These are phyloP conservation scores for Arctostaphylos glauca DNA, from an alignment of 148 eudicot genomes.

Conservation along the genomic window DNA sequence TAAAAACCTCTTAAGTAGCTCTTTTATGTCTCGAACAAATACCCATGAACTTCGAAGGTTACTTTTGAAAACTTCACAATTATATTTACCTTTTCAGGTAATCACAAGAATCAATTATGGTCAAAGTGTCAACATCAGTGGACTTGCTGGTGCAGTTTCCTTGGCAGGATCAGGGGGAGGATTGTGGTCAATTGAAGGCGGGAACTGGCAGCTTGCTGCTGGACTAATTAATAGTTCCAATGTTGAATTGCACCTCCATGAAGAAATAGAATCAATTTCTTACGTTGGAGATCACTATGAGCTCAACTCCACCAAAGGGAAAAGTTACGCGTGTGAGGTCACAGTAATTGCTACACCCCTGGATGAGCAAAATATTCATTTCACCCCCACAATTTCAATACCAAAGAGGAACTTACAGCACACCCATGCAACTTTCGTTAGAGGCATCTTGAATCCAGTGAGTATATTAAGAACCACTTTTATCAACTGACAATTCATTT, in stretches of 20 bases:
- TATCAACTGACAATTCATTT: neutral
- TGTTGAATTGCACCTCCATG: constrained; percentile 67
- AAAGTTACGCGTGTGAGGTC: constrained; percentile 67
- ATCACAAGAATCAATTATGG: constrained; percentile 93
- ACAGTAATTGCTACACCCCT: constrained; percentile 81
- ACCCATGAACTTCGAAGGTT: neutral
- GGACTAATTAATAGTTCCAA: constrained; percentile 68
- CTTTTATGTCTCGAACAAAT: neutral
- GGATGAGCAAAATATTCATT: constrained; percentile 65
- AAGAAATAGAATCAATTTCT: constrained; percentile 74
- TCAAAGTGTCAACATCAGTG: constrained; percentile 85
- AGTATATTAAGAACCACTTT: constrained; percentile 26
- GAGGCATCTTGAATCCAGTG: constrained; percentile 86
- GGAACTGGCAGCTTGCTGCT: constrained; percentile 89
- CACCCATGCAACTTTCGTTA: constrained; percentile 80
- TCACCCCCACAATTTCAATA: constrained; percentile 60
- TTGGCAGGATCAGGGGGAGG: constrained; percentile 89
- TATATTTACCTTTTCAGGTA: constrained; percentile 42
- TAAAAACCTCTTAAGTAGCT: neutral
- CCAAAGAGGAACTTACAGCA: constrained; percentile 86
- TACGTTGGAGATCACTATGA: constrained; percentile 61
- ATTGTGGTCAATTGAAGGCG: constrained; percentile 86
- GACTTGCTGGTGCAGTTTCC: constrained; percentile 93
- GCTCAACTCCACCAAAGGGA: constrained; percentile 72
- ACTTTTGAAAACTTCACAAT: neutral